A percentile compares a stretch with the other conserved stretches of the same genome.
Conservation (phyloP, 1,284 basidiomycete species). For the Phaffia rhodozyma region DNA sequence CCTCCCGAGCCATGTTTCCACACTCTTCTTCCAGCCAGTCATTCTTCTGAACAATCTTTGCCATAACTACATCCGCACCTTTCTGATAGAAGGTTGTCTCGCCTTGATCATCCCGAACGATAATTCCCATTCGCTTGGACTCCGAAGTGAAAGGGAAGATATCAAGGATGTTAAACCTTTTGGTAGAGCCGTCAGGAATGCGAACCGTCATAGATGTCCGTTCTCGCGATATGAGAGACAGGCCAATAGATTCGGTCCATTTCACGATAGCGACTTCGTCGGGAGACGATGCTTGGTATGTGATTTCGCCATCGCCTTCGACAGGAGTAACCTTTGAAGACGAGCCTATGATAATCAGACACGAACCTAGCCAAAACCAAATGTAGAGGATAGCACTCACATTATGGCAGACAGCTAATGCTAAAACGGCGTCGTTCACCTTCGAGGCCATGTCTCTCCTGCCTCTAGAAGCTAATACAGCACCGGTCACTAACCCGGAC, state of each 20-base stretch:
- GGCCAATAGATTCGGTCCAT: slow-evolving; percentile 90
- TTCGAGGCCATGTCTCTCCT: slow-evolving; percentile 88
- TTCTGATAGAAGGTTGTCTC: slow-evolving; percentile 89
- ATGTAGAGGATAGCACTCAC: slow-evolving; percentile 39
- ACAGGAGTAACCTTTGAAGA: slow-evolving; percentile 75
- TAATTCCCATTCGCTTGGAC: slow-evolving; percentile 55
- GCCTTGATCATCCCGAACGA: slow-evolving; percentile 61
- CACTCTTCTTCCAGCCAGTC: slow-evolving; percentile 99
- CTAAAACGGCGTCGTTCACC: slow-evolving; percentile 86
- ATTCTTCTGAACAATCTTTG: slow-evolving; percentile 82
- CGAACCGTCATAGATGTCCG: slow-evolving; percentile 72
- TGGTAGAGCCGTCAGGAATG: slow-evolving; percentile 48
- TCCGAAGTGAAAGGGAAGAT: slow-evolving; percentile 56
- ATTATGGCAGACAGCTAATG: slow-evolving; percentile 92
- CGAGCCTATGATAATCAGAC: too few species aligned
- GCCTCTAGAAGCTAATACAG: slow-evolving; percentile 65
- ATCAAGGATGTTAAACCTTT: slow-evolving; percentile 77
- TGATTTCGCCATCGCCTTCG: slow-evolving; percentile 82
- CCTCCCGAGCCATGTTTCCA: slow-evolving; percentile 96
- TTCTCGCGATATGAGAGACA: slow-evolving; percentile 76
- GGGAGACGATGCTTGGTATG: slow-evolving; percentile 96
- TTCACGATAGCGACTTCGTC: slow-evolving; percentile 99
- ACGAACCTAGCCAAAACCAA: not conserved
- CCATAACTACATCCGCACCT: slow-evolving; percentile 96
- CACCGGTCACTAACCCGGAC: slow-evolving; percentile 45